Conservation (phyloP, 2,329 filamentous ascomycete species). For the Talaromyces sp. region DNA sequence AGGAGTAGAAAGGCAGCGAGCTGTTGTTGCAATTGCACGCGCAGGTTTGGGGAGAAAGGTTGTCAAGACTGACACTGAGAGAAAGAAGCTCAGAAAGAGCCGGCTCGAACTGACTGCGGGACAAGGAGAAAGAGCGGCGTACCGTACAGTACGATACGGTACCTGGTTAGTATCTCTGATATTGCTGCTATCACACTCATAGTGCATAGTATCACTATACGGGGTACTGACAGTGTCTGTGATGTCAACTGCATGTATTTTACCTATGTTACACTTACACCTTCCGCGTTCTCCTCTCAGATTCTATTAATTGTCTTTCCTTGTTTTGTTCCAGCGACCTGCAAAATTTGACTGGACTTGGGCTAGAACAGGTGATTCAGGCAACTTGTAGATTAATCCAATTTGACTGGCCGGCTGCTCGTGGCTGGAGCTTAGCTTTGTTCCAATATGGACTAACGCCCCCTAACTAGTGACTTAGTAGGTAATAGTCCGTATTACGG, state of each 20-base stretch:
- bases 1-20: neutral
- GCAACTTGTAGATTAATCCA: neutral
- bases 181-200: too few relatives aligned
- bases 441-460: neutral
- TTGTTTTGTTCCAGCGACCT: neutral
- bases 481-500: conserved; percentile 1
- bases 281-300: neutral
- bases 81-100: neutral
- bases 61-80: neutral
- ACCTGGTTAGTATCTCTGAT: neutral
- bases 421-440: conserved; percentile 2
- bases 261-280: neutral
- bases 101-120: neutral
- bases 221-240: neutral
- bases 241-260: neutral
- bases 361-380: conserved; percentile 1
- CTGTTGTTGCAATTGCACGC: neutral
- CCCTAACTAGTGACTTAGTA: neutral
- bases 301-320: neutral
- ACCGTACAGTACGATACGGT: neutral
- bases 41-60: neutral
- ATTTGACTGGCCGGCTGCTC: neutral
- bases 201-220: neutral
- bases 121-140: neutral
- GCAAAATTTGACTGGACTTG: neutral